Conservation (phyloP, 2,329 filamentous ascomycete species). For the Sclerotinia sclerotiorum region DNA sequence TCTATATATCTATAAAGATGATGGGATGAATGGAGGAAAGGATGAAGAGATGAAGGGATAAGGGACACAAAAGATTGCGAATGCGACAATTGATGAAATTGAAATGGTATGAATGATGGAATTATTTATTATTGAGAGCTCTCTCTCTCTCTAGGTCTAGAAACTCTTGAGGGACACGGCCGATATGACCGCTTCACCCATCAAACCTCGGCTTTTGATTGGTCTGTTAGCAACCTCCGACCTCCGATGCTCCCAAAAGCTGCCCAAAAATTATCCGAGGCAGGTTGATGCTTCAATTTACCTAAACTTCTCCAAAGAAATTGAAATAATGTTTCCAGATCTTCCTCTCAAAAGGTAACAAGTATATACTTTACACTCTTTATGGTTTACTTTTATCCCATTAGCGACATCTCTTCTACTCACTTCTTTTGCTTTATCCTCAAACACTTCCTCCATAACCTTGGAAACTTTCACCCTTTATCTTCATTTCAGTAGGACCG, state of each 20-base stretch:
- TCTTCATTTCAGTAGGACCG: not conserved
- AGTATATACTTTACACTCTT: not conserved
- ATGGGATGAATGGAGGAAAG: not conserved
- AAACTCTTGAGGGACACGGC: not conserved
- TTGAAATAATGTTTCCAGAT: not conserved
- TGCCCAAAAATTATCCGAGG: conserved; percentile 12
- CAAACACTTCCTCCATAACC: not conserved
- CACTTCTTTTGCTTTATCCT: not conserved
- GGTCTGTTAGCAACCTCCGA: conserved; percentile 6
- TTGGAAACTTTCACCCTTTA: conserved; percentile 9
- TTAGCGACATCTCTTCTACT: not conserved
- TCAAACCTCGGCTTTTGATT: not conserved
- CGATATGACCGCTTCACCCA: not conserved
- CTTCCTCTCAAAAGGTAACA: not conserved
- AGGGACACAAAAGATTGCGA: not conserved
- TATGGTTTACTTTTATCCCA: not conserved
- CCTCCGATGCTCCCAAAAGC: conserved; percentile 13
- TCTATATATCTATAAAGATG: not conserved
- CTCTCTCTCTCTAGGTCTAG: conserved; percentile 4
- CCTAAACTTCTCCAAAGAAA: not conserved
- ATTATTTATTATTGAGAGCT: not conserved
- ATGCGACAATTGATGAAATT: not conserved
- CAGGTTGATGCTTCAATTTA: not conserved
- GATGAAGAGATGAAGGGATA: not conserved
- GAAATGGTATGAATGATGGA: not conserved